These are phyloP conservation scores for Penicillium macrosclerotiorum DNA, from an alignment of 495 filamentous ascomycete species.

Conservation along the genomic window DNA sequence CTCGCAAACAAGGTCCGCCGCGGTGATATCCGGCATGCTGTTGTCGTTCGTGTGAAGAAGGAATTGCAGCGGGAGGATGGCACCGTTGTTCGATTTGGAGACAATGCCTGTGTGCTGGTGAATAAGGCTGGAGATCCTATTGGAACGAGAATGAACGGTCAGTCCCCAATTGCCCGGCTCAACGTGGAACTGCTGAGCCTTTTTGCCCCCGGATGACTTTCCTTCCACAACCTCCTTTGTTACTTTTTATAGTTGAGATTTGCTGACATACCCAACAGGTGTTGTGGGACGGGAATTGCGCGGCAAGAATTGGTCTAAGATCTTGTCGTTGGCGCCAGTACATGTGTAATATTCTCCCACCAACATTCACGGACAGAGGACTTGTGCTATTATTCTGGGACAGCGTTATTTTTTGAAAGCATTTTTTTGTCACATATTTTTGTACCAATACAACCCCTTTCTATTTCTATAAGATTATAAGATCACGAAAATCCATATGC, in stretches of 20 bases:
- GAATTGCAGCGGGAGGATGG: constrained; percentile 84
- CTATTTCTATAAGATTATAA: too few relatives aligned
- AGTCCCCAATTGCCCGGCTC: constrained; percentile 16
- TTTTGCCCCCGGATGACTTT: too few relatives aligned
- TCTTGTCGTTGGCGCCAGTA: constrained; percentile 91
- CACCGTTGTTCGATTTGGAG: constrained; percentile 86
- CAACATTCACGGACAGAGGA: constrained; percentile 16
- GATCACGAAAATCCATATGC: too few relatives aligned
- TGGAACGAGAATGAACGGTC: constrained; percentile 85
- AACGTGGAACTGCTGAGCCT: background rate
- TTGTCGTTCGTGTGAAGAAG: constrained; percentile 89
- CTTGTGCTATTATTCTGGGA: constrained; percentile 18
- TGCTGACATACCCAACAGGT: constrained; percentile 47
- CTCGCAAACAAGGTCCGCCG: constrained; percentile 90
- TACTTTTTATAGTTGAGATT: too few relatives aligned
- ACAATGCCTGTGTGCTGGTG: constrained; percentile 96
- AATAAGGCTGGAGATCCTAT: constrained; percentile 97
- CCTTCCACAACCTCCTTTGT: too few relatives aligned
- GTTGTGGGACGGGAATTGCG: constrained; percentile 85
- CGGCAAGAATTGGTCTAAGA: constrained; percentile 93
- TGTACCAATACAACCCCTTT: constrained; percentile 41
- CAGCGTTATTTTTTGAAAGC: constrained; percentile 35
- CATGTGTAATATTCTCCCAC: constrained; percentile 78
- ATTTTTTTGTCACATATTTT: too few relatives aligned
- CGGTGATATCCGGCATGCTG: constrained; percentile 94